Evolutionary conservation across 2,329 filamentous ascomycete genomes (phyloP).

Genomic region (Fusarium succisae): DNA sequence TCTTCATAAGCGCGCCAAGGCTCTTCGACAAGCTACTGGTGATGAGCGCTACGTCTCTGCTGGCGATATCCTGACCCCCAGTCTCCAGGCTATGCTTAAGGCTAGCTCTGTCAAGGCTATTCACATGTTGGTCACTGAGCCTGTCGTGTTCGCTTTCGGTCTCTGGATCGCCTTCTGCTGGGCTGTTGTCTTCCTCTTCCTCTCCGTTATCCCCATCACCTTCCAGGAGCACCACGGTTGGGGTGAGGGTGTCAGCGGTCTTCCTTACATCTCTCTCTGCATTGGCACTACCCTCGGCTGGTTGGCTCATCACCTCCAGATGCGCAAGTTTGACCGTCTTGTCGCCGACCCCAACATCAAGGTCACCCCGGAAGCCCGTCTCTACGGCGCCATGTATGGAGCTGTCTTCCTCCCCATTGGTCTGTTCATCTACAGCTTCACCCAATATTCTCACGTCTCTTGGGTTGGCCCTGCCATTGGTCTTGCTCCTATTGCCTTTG

Average conservation of each 20-base stretch:
- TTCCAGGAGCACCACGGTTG: conserved; percentile 35
- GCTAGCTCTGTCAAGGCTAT: conserved; percentile 37
- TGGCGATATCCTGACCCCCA: conserved; percentile 33
- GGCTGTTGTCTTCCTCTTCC: conserved; percentile 39
- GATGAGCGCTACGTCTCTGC: conserved; percentile 36
- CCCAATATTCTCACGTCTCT: conserved; percentile 27
- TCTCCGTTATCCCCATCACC: conserved; percentile 35
- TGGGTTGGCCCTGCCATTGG: conserved; percentile 32
- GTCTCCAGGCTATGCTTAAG: conserved; percentile 35
- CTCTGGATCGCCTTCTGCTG: conserved; percentile 40
- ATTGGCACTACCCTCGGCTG: conserved; percentile 34
- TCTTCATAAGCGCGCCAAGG: conserved; percentile 35
- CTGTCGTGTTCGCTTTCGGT: conserved; percentile 38
- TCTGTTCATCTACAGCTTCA: conserved; percentile 37
- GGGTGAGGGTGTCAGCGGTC: conserved; percentile 28
- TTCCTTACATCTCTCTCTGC: conserved; percentile 33
- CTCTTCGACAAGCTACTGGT: conserved; percentile 33
- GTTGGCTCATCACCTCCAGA: conserved; percentile 33
- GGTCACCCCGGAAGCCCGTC: conserved; percentile 34
- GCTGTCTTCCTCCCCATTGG: conserved; percentile 35
- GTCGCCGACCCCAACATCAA: conserved; percentile 28
- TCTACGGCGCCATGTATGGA: conserved; percentile 37
- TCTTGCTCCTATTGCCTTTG: conserved; percentile 34
- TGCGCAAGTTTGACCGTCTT: conserved; percentile 36
- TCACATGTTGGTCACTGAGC: conserved; percentile 37